Base-by-base conservation (phyloP, 208 protist genomes). In the Porcisia hertigi region DNA sequence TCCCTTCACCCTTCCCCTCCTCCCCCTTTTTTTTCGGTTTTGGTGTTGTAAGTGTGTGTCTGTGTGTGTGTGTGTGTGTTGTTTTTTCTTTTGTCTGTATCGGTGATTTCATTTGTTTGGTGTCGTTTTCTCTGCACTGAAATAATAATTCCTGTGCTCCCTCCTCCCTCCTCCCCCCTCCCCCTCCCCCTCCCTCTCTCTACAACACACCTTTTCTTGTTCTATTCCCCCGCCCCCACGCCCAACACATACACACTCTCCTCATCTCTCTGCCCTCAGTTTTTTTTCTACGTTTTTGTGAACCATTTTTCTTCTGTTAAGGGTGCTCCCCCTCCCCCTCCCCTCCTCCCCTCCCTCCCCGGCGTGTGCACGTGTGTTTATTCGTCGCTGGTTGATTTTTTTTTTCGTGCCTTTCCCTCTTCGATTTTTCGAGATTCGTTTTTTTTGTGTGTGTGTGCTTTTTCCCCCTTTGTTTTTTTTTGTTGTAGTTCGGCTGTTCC, bases 401-500 rank as follows among this genome's bases (percentile, higher is more conserved):
- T 2, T 49, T 25, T 14, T 23, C 8, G 2, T 11, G 12, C 34
- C 60, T 30, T 34, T 53, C 30, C 63, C n/a, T 52, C 59, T 7
- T 41, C 34, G 2, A 20, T 34, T 11, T 41, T 16, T 43, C 36
- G n/a, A 36, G 9, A 18, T 34, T 34, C 12, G 11, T 6, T 30
- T 64, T 34, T 34, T 43, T 34, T 34, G 0, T 57, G 5, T 25
- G 5, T n/a, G 5, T 14, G 18, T n/a, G 5, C 20, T n/a, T 16
- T n/a, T 58, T 30, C 54, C 54, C 54, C 16, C 6, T 60, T 6
- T 53, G 0, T 74, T 74, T 36, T 25, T 77, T 47, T 70, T 55
- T 41, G 34, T 34, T 11, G 49, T 73, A 43, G 30, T 65, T 45
- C 71, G 34, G 39, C 71, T 63, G 57, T 7, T n/a, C 59, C 43